A percentile compares a stretch with the other conserved stretches of the same genome.
These are phyloP conservation scores for Quercus lobata DNA, from an alignment of 331 rosid species.

Conservation along the genomic window DNA sequence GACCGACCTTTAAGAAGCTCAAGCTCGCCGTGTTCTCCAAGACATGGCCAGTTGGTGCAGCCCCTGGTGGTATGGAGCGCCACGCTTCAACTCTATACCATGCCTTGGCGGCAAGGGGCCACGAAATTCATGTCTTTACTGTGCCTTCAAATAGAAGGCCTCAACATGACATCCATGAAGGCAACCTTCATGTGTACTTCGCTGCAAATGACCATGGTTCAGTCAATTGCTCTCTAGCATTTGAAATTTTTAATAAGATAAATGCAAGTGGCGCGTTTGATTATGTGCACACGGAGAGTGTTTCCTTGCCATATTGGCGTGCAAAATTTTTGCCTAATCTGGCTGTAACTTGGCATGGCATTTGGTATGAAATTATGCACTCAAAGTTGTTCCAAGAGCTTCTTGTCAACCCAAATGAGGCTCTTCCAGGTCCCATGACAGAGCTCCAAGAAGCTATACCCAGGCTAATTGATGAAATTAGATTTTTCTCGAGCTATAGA, in stretches of 20 bases:
- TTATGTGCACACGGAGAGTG: conserved; percentile 25
- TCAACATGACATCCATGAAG: conserved; percentile 17
- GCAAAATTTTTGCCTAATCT: conserved; percentile 21
- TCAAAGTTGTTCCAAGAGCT: conserved; percentile 29
- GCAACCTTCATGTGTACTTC: conserved; percentile 25
- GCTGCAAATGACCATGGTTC: conserved; percentile 27
- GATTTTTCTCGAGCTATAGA: conserved; percentile 15
- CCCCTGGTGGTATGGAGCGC: conserved; percentile 29
- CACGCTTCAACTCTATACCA: conserved; percentile 28
- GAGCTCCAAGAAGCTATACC: conserved; percentile 29
- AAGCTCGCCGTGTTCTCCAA: conserved; percentile 31
- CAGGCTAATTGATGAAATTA: conserved; percentile 21
- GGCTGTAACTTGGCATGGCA: conserved; percentile 29
- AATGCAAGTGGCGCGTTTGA: conserved; percentile 22
- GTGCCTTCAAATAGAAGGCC: conserved; percentile 27
- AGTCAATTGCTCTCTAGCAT: conserved; percentile 21
- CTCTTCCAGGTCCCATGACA: background rate
- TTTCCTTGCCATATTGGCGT: conserved; percentile 28
- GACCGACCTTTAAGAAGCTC: conserved; percentile 23
- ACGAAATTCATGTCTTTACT: conserved; percentile 25
- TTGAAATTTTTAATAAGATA: conserved; percentile 12
- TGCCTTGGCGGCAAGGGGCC: conserved; percentile 22
- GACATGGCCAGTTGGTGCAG: conserved; percentile 27
- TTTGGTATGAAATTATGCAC: conserved; percentile 29
- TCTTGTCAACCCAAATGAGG: conserved; percentile 8